phyloP scores from a whole-genome alignment of 2,329 filamentous ascomycete species.

The Exophiala oligosperma region DNA sequence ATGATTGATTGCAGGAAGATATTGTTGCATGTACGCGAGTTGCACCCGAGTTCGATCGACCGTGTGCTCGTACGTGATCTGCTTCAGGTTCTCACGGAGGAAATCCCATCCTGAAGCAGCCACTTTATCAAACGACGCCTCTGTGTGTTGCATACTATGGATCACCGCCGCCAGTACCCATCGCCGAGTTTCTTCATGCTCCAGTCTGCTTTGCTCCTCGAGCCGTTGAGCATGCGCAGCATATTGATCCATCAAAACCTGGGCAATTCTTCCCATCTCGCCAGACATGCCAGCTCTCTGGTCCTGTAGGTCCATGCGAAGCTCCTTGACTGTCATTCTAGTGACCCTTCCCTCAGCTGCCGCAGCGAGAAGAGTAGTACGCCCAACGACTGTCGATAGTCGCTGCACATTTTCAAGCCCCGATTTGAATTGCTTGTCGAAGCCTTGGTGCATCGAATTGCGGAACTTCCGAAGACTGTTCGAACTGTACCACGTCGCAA shows the following conservation, averaged over 20 bases:
- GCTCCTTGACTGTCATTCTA: neutral
- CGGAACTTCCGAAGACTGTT: neutral
- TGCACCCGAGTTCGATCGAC: neutral
- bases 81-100: neutral
- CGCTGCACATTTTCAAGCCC: slow-evolving; percentile 2
- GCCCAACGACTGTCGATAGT: neutral
- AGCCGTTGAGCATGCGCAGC: neutral
- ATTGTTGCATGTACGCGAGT: neutral
- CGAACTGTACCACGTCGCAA: slow-evolving; percentile 1
- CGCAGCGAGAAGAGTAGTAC: neutral
- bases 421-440: neutral
- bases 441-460: neutral
- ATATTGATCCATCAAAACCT: neutral
- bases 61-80: neutral
- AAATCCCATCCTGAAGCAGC: neutral
- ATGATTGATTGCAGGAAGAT: neutral
- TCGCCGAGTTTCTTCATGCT: slow-evolving; percentile 3
- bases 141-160: neutral
- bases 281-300: neutral
- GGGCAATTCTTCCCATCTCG: neutral
- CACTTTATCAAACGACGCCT: neutral
- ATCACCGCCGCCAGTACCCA: neutral
- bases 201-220: slow-evolving; percentile 3
- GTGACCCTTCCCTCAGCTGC: neutral
- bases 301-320: neutral